phyloP scores from a whole-genome alignment of 257 asterid species.

The Rehmannia glutinosa region DNA sequence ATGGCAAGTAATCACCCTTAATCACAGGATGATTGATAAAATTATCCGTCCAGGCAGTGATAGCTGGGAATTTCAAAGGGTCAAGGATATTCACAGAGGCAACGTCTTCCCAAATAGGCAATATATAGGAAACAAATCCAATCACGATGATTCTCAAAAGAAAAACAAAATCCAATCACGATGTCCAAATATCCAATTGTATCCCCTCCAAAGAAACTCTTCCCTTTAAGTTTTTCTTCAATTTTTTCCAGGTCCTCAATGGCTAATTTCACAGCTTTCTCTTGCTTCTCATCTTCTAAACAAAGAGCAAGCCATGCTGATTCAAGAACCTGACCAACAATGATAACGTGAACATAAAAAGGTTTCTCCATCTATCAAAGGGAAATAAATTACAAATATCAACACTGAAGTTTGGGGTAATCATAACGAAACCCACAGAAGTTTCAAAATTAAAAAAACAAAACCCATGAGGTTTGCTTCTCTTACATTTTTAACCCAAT shows the following conservation, averaged over 20 bases:
- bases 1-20: slow-evolving; percentile 21
- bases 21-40: slow-evolving; percentile 18
- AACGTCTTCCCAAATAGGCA: slow-evolving; percentile 37
- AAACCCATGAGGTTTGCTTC: no score
- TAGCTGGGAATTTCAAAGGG: slow-evolving; percentile 15
- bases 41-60: slow-evolving; percentile 11
- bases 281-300: slow-evolving; percentile 26
- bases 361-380: no score
- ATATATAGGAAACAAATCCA: slow-evolving; percentile 26
- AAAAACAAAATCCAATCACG: no score
- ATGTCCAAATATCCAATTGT: slow-evolving; percentile 37
- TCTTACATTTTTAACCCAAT: no score
- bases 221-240: slow-evolving; percentile 26
- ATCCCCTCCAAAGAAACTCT: slow-evolving; percentile 46
- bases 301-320: slow-evolving; percentile 13
- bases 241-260: slow-evolving; percentile 27
- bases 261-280: slow-evolving; percentile 21
- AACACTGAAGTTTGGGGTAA: no score
- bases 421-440: no score
- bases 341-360: no score
- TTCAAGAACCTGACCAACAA: slow-evolving; percentile 8
- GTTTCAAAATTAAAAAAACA: no score
- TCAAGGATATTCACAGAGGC: slow-evolving; percentile 27
- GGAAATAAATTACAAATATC: no score
- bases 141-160: no score